A percentile compares a stretch with the other conserved stretches of the same genome.
Conservation (phyloP, 257 asterid species). For the Primulina eburnea region DNA sequence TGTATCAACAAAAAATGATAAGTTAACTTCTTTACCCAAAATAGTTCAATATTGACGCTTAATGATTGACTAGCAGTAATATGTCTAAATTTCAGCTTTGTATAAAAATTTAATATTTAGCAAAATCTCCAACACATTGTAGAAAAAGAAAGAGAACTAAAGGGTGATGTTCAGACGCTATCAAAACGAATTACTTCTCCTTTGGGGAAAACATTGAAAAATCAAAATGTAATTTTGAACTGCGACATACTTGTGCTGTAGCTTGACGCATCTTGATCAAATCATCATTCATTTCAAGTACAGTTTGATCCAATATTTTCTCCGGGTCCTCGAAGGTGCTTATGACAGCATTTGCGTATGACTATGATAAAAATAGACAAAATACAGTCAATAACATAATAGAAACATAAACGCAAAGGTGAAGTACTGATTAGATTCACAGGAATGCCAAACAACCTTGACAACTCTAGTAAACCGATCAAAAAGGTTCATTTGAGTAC, state of each 20-base stretch:
- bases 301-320: conserved; percentile 92
- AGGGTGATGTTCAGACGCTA: neutral
- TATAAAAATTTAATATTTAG: neutral
- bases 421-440: conserved; percentile 17
- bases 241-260: conserved; percentile 80
- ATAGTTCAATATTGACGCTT: too few species aligned
- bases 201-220: neutral
- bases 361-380: conserved; percentile 32
- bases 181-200: neutral
- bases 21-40: neutral
- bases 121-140: neutral
- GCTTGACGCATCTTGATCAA: conserved; percentile 96
- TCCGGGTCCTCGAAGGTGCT: conserved; percentile 96
- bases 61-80: neutral
- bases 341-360: conserved; percentile 76
- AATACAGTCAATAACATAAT: conserved; percentile 17
- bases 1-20: too few species aligned
- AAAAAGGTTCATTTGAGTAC: conserved; percentile 81
- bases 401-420: conserved; percentile 16
- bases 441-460: conserved; percentile 54
- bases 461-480: conserved; percentile 94
- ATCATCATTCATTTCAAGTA: conserved; percentile 88
- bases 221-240: conserved; percentile 16
- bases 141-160: neutral
- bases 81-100: neutral